A percentile compares a stretch with the other conserved stretches of the same genome.
Conservation (phyloP, 2,329 filamentous ascomycete genomes). For the Xylariaceae sp. region DNA sequence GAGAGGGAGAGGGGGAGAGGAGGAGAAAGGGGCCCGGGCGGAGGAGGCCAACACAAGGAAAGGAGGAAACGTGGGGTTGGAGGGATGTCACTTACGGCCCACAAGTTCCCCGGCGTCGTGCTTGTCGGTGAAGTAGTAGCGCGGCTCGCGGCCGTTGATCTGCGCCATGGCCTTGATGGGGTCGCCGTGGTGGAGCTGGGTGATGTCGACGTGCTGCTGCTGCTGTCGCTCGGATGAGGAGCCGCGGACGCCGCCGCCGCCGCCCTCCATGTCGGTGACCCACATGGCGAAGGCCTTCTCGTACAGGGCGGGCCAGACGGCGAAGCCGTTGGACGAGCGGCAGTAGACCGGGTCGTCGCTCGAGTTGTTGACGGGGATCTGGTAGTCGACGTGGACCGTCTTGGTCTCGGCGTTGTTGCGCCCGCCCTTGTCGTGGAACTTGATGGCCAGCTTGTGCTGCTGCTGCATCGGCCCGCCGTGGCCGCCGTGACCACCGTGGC, state of each 20-base stretch:
- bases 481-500: neutral
- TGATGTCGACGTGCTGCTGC: slow-evolving; percentile 30
- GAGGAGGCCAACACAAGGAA: no score
- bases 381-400: slow-evolving; percentile 34
- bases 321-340: slow-evolving; percentile 31
- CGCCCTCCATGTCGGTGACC: slow-evolving; percentile 22
- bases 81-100: no score
- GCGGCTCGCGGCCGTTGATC: slow-evolving; percentile 30
- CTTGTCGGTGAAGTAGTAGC: slow-evolving; percentile 28
- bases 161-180: slow-evolving; percentile 38
- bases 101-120: slow-evolving; percentile 27
- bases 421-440: slow-evolving; percentile 38
- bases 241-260: slow-evolving; percentile 1
- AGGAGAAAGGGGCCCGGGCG: no score
- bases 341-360: slow-evolving; percentile 34
- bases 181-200: slow-evolving; percentile 32
- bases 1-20: no score
- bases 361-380: slow-evolving; percentile 36
- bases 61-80: no score
- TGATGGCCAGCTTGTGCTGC: slow-evolving; percentile 21
- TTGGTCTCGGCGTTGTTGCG: slow-evolving; percentile 31
- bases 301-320: slow-evolving; percentile 38
- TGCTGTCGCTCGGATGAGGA: neutral
- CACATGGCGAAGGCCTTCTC: slow-evolving; percentile 42
- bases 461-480: slow-evolving; percentile 14